Base-by-base conservation (phyloP, 192 early-diverging fungal genomes). In the Coemansia sp. region DNA sequence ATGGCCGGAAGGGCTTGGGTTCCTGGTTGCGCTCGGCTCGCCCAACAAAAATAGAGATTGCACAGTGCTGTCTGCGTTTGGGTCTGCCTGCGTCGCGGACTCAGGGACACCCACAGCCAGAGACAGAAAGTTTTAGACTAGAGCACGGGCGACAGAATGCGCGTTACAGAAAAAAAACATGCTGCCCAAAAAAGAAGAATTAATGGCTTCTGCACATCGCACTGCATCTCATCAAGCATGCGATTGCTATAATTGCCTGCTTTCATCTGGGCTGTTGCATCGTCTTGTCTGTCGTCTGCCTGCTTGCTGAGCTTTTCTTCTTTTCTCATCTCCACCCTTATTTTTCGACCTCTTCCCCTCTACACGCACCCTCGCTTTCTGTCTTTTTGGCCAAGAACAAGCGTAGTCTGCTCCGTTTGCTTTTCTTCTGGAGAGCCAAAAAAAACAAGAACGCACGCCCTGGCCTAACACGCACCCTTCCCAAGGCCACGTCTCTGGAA, bases 141-240 rank as follows among this genome's bases (percentile, higher is more conserved):
- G 42, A 45, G 42, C 12, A 45, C 42, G 10, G 42, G 42, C 42
- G 10, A 45, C 12, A 45, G 17, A 45, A 45, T 45, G 42, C 14
- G 42, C 42, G 55, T 20, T 17, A 56, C 30, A 56, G 29, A 29
- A 29, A 14, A 55, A n/a, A 32, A 29, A 18, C 14, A 32, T 22
- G 30, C 29, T 56, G 30, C 31, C 55, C 12, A 56, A 56, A 56
- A 51, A n/a, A 56, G 30, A 56, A 32, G 55, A 56, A 56, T 32
- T 56, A 56, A 56, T 56, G 55, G 52, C 52, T 55, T 55, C 52
- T 55, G 52, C 17, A 16, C 52, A 20, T 17, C 51, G 18, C 51
- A 28, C 8, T 25, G 11, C 6, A 32, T 33, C 8, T 32, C 31
- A 16, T 32, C 55, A 33, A 16, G 31, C 55, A 32, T 32, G 29